Evolutionary conservation across 768 basidiomycete species (phyloP).

Genomic region (Pulveroboletus sp.): DNA sequence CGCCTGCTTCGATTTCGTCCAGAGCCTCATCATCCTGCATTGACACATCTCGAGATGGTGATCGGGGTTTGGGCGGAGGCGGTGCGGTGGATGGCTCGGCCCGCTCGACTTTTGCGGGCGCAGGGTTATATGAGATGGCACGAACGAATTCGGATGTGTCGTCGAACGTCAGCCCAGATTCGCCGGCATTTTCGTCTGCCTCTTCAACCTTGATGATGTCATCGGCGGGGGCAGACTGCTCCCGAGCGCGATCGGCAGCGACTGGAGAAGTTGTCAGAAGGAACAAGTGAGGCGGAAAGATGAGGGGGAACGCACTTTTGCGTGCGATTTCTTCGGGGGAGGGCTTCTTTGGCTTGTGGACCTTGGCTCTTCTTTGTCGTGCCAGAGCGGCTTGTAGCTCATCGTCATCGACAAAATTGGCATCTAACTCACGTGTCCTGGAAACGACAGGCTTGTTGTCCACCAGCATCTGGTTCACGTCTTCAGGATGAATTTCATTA

Average conservation of each 20-base stretch:
- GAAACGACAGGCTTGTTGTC: slow-evolving; percentile 70
- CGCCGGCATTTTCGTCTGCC: slow-evolving; percentile 36
- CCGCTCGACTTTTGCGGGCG: slow-evolving; percentile 48
- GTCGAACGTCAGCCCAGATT: slow-evolving; percentile 75
- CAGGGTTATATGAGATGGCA: slow-evolving; percentile 66
- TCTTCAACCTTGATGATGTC: slow-evolving; percentile 47
- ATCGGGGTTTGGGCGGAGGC: slow-evolving; percentile 31
- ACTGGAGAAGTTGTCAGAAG: slow-evolving; percentile 41
- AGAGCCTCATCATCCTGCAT: slow-evolving; percentile 61
- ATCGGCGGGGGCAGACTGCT: slow-evolving; percentile 41
- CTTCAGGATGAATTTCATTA: slow-evolving; percentile 33
- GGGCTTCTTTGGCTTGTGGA: slow-evolving; percentile 70
- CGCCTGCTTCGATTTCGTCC: slow-evolving; percentile 79
- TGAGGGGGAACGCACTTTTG: slow-evolving; percentile 51
- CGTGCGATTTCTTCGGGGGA: slow-evolving; percentile 80
- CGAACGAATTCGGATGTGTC: slow-evolving; percentile 97
- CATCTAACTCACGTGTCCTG: slow-evolving; percentile 68
- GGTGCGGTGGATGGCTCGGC: slow-evolving; percentile 32
- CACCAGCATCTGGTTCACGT: slow-evolving; percentile 61
- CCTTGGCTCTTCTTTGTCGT: slow-evolving; percentile 75
- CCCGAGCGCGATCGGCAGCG: slow-evolving; percentile 53
- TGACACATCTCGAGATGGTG: slow-evolving; percentile 51
- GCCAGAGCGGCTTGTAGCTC: slow-evolving; percentile 93
- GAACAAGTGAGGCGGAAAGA: neutral
- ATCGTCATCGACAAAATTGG: slow-evolving; percentile 96